Evolutionary conservation across 208 protist genomes (phyloP).

Genomic region (Leishmania tarentolae): DNA sequence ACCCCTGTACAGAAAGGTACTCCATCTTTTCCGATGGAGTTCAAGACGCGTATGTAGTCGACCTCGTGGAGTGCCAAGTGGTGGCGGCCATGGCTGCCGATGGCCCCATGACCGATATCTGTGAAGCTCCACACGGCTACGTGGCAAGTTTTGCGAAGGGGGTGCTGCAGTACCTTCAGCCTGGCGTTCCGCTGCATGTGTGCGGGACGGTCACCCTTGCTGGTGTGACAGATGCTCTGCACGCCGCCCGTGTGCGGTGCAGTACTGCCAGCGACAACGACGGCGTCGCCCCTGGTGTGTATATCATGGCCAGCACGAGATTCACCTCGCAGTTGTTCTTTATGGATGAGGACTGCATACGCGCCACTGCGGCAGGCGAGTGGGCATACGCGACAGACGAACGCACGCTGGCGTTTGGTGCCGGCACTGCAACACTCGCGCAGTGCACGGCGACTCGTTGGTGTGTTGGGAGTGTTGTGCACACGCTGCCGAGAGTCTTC

Average conservation of each 20-base stretch:
- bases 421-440: constrained; percentile 12
- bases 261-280: not conserved
- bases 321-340: constrained; percentile 24
- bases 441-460: constrained; percentile 33
- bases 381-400: constrained; percentile 25
- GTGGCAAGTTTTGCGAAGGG: constrained; percentile 40
- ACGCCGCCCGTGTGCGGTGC: not conserved
- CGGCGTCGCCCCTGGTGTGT: constrained; percentile 14
- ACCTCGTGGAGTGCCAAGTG: constrained; percentile 48
- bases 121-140: constrained; percentile 45
- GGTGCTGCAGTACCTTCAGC: constrained; percentile 34
- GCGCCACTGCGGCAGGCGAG: constrained; percentile 6
- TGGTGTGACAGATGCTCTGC: constrained; percentile 3
- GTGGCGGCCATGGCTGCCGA: constrained; percentile 43
- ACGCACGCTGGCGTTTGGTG: constrained; percentile 26
- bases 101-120: constrained; percentile 66
- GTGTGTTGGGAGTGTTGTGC: constrained; percentile 3
- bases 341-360: constrained; percentile 10
- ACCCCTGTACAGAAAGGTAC: constrained; percentile 49
- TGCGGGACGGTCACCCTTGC: constrained; percentile 14
- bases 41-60: constrained; percentile 61
- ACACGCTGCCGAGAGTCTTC: constrained; percentile 11
- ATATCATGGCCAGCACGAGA: constrained; percentile 28
- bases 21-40: constrained; percentile 58
- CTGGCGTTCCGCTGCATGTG: constrained; percentile 27